Percentiles rank a stretch among this genome's conserved stretches.
These are phyloP conservation scores for Penicillium aurantiogriseum DNA, from an alignment of 2,329 filamentous ascomycete genomes.

Conservation along the genomic window DNA sequence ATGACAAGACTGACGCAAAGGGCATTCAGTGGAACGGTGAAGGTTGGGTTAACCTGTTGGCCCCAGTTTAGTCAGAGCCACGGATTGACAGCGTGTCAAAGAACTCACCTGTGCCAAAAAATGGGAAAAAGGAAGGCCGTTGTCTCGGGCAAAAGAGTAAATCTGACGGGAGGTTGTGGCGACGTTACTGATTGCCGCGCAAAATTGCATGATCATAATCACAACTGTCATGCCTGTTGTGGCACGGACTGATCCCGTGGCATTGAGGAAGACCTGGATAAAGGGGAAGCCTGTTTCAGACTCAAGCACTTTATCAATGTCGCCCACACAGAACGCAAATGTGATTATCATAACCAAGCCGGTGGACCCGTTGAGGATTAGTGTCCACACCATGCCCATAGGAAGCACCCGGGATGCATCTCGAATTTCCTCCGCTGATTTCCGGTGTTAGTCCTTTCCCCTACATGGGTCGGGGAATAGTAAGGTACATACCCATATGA, in stretches of 20 bases:
- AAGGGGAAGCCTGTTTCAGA: neutral
- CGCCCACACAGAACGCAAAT: neutral
- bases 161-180: constrained; percentile 9
- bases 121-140: neutral
- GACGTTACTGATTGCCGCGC: neutral
- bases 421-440: neutral
- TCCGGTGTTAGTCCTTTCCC: neutral
- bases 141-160: neutral
- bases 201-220: neutral
- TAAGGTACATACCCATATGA: neutral
- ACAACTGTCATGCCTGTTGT: neutral
- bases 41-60: neutral
- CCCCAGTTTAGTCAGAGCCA: neutral
- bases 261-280: neutral
- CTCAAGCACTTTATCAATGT: neutral
- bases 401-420: neutral
- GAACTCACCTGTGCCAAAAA: neutral
- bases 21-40: constrained; percentile 18
- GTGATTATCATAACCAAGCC: neutral
- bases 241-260: neutral
- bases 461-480: neutral
- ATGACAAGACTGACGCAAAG: constrained; percentile 17
- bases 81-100: neutral
- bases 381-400: neutral
- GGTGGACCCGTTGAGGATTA: neutral